These are phyloP conservation scores for Talaromyces wortmannii DNA, from an alignment of 495 filamentous ascomycete species.

Conservation along the genomic window DNA sequence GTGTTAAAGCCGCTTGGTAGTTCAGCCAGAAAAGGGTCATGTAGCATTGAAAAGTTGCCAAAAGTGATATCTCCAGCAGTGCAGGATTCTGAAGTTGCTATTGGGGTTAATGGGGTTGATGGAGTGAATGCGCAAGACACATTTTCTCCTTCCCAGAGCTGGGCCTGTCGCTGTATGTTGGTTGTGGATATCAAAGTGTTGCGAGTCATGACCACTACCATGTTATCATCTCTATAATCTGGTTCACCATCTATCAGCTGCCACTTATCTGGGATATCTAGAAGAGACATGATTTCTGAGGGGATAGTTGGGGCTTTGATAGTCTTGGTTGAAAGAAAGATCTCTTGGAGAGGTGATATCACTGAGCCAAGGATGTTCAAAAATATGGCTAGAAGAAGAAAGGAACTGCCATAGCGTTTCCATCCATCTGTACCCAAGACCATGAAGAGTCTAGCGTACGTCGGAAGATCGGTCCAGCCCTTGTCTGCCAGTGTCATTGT, in stretches of 20 bases:
- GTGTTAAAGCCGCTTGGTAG: slow-evolving; percentile 12
- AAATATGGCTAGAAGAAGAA: slow-evolving; percentile 13
- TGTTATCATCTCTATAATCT: neutral
- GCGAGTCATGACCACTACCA: slow-evolving; percentile 1
- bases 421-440: neutral
- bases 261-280: neutral
- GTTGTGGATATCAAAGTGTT: slow-evolving; percentile 1
- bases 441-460: neutral
- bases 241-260: too few species aligned
- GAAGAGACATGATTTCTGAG: neutral
- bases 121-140: too few species aligned
- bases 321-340: slow-evolving; percentile 10
- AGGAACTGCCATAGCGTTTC: slow-evolving; percentile 8
- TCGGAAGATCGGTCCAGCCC: slow-evolving; percentile 16
- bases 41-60: slow-evolving; percentile 7
- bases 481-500: slow-evolving; percentile 17
- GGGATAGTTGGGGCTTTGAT: slow-evolving; percentile 12
- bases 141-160: slow-evolving; percentile 8
- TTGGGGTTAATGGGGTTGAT: too few species aligned
- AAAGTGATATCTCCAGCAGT: neutral
- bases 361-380: slow-evolving; percentile 11
- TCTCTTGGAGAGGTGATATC: slow-evolving; percentile 14
- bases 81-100: too few species aligned
- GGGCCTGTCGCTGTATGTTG: slow-evolving; percentile 7
- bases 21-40: slow-evolving; percentile 14